Conservation (phyloP, 306 rosid genomes). For the Quercus variabilis region DNA sequence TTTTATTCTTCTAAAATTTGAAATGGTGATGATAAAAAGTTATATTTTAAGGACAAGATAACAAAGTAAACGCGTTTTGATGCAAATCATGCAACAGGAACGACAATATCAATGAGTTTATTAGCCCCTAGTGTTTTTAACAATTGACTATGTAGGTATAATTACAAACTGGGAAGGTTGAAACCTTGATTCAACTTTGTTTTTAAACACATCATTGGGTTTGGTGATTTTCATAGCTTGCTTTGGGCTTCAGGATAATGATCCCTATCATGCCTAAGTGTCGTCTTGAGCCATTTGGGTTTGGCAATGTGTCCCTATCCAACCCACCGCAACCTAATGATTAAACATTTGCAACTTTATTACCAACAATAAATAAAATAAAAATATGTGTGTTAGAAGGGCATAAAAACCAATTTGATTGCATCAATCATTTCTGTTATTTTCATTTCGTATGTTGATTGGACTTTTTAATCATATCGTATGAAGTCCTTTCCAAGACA, state of each 20-base stretch:
- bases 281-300: slow-evolving; percentile 46
- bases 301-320: slow-evolving; percentile 71
- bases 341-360: slow-evolving; percentile 33
- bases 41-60: not conserved
- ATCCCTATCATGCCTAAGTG: not conserved
- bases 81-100: not conserved
- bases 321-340: slow-evolving; percentile 33
- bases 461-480: slow-evolving; percentile 29
- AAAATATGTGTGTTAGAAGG: not conserved
- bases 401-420: slow-evolving; percentile 40
- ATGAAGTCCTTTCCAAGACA: slow-evolving; percentile 29
- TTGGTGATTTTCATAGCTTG: not conserved
- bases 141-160: not conserved
- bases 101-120: not conserved
- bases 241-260: not conserved
- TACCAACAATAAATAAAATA: slow-evolving; percentile 28
- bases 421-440: slow-evolving; percentile 34
- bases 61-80: not conserved
- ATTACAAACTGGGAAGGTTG: not conserved
- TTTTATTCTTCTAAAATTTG: too few relatives aligned
- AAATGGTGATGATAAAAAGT: not conserved
- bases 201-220: not conserved
- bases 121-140: not conserved
- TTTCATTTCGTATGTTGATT: slow-evolving; percentile 36
- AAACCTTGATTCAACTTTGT: not conserved